A percentile compares a stretch with the other conserved stretches of the same genome.
phyloP scores from a whole-genome alignment of 140 eudicot genomes.

The Senecio squalidus region DNA sequence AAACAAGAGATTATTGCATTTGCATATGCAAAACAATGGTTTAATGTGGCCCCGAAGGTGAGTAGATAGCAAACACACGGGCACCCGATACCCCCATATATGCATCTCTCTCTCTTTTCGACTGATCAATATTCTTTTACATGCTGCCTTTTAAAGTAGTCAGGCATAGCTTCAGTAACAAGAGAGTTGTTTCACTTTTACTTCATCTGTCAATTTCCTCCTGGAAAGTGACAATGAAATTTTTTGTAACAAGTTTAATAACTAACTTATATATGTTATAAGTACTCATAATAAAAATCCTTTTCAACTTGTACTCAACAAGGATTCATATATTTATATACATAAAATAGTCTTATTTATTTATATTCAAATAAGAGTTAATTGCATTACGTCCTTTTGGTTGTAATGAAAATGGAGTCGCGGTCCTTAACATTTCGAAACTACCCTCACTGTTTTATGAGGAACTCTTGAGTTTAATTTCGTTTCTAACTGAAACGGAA shows the following conservation, averaged over 20 bases:
- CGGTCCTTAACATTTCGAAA: no score
- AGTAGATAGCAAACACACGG: neutral
- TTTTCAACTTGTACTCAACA: neutral
- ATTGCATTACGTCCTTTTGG: no score
- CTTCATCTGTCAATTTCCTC: neutral
- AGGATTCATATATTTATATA: neutral
- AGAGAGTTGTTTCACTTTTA: conserved; percentile 8
- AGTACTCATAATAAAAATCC: no score
- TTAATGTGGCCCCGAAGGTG: neutral
- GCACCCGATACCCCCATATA: conserved; percentile 26
- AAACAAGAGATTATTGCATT: neutral
- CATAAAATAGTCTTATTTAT: neutral
- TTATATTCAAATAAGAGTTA: no score
- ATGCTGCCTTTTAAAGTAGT: conserved; percentile 16
- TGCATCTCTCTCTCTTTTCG: conserved; percentile 3
- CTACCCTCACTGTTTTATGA: no score
- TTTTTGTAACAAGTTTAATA: no score
- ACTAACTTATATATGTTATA: no score
- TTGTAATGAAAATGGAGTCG: no score
- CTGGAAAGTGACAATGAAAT: no score
- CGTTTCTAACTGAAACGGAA: no score
- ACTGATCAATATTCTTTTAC: conserved; percentile 24
- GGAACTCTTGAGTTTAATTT: no score
- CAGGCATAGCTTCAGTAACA: conserved; percentile 22
- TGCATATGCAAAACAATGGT: neutral